Conservation (phyloP, 345 rosid species). For the Lagerstroemia speciosa region DNA sequence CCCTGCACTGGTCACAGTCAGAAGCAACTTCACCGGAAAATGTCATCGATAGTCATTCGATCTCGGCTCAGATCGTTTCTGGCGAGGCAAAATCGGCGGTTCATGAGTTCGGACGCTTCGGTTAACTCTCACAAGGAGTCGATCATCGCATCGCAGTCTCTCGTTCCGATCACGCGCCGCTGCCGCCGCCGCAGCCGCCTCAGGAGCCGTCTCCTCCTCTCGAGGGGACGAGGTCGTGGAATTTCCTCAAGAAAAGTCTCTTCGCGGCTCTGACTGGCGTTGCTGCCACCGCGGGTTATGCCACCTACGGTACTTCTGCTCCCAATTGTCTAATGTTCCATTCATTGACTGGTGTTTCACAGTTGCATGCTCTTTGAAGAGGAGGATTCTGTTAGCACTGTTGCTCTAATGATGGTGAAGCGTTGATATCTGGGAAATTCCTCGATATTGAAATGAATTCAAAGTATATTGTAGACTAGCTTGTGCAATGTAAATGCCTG, state of each 20-base stretch:
- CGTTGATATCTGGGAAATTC: not conserved
- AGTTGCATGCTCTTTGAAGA: not conserved
- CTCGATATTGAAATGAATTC: not conserved
- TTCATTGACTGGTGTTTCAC: no score
- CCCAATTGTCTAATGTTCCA: no score
- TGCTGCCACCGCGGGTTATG: conserved; percentile 47
- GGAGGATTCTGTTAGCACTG: not conserved
- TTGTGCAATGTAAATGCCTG: not conserved
- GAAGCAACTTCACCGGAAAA: conserved; percentile 7
- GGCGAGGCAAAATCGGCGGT: conserved; percentile 15
- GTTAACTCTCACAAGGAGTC: conserved; percentile 29
- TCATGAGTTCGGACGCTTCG: conserved; percentile 31
- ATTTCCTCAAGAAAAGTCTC: conserved; percentile 48
- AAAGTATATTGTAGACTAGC: not conserved
- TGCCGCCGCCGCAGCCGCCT: no score
- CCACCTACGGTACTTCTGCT: conserved; percentile 66
- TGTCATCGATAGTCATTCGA: conserved; percentile 46
- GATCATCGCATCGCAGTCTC: conserved; percentile 34
- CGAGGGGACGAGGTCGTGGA: conserved; percentile 33
- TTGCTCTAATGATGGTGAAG: not conserved
- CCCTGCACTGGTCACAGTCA: no score
- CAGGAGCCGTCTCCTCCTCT: no score
- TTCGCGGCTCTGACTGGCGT: conserved; percentile 49
- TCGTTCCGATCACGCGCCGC: conserved; percentile 28
- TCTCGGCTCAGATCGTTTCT: conserved; percentile 31